Conservation (phyloP, 345 rosid genomes). For the Litchi chinensis region DNA sequence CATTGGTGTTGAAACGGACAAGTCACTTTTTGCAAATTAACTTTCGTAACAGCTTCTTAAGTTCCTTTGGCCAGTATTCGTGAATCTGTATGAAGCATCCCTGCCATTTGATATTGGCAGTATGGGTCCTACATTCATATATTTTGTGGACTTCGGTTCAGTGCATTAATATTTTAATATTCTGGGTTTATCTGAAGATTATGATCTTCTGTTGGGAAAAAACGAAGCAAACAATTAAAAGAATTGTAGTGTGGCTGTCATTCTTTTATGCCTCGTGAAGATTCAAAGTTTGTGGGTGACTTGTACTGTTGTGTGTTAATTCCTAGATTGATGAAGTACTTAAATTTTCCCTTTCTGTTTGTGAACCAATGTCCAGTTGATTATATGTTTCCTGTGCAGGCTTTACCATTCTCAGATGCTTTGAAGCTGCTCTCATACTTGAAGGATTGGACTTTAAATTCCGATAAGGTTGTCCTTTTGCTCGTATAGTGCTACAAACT, state of each 20-base stretch:
- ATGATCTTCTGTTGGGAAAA: neutral
- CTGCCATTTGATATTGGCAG: neutral
- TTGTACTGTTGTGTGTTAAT: neutral
- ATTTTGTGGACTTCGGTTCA: neutral
- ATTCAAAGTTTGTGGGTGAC: conserved; percentile 1
- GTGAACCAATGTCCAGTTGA: conserved; percentile 1
- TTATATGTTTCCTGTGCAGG: conserved; percentile 44
- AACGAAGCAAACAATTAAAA: neutral
- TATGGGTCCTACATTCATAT: neutral
- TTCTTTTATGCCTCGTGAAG: neutral
- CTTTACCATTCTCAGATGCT: conserved; percentile 90
- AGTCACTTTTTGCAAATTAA: neutral
- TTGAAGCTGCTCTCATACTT: conserved; percentile 74
- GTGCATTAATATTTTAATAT: neutral
- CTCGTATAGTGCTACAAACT: neutral
- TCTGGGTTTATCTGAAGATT: neutral
- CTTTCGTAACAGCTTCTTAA: neutral
- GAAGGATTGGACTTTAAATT: conserved; percentile 75
- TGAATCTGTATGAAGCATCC: neutral
- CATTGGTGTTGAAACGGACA: neutral
- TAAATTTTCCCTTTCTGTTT: neutral
- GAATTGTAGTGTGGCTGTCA: neutral
- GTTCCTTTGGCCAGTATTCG: neutral
- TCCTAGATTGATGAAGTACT: neutral
- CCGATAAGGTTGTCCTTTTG: conserved; percentile 68